Conservation (phyloP, 1,284 basidiomycete species). For the Ganoderma leucocontextum region DNA sequence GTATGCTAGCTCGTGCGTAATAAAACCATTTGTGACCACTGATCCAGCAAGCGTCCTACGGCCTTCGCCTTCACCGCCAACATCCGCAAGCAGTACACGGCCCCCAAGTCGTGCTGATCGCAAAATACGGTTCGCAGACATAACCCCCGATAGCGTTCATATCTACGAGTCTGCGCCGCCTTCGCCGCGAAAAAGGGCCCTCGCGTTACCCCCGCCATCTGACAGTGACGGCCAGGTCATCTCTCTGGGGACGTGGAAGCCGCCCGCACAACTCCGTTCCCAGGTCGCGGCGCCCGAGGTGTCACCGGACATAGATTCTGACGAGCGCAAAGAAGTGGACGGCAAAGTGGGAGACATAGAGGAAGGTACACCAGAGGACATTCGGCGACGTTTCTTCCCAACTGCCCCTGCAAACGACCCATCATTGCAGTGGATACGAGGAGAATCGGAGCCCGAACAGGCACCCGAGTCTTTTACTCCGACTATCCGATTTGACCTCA, state of each 20-base stretch:
- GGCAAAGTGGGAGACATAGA: slow-evolving; percentile 51
- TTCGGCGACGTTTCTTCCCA: slow-evolving; percentile 88
- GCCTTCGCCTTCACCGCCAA: slow-evolving; percentile 39
- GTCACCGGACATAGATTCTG: background rate
- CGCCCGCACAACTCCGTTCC: background rate
- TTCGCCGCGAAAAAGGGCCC: slow-evolving; percentile 64
- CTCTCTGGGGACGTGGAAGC: slow-evolving; percentile 60
- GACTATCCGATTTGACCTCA: slow-evolving; percentile 76
- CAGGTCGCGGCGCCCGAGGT: background rate
- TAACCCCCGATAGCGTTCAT: slow-evolving; percentile 64
- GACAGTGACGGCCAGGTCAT: slow-evolving; percentile 50
- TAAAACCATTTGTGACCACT: slow-evolving; percentile 26
- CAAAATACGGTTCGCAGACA: slow-evolving; percentile 62
- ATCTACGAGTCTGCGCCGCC: slow-evolving; percentile 83
- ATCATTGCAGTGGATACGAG: slow-evolving; percentile 79
- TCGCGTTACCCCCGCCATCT: slow-evolving; percentile 59
- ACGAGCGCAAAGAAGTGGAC: background rate
- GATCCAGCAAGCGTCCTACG: slow-evolving; percentile 29
- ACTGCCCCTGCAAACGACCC: slow-evolving; percentile 72
- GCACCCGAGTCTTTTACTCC: slow-evolving; percentile 35
- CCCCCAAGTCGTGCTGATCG: slow-evolving; percentile 52
- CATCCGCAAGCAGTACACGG: slow-evolving; percentile 46
- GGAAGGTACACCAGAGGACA: slow-evolving; percentile 83
- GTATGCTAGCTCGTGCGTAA: slow-evolving; percentile 25
- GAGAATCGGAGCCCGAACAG: slow-evolving; percentile 36